A percentile compares a stretch with the other conserved stretches of the same genome.
Evolutionary conservation across 2,329 filamentous ascomycete genomes (phyloP).

Genomic region (Pseudocercospora crystallina): DNA sequence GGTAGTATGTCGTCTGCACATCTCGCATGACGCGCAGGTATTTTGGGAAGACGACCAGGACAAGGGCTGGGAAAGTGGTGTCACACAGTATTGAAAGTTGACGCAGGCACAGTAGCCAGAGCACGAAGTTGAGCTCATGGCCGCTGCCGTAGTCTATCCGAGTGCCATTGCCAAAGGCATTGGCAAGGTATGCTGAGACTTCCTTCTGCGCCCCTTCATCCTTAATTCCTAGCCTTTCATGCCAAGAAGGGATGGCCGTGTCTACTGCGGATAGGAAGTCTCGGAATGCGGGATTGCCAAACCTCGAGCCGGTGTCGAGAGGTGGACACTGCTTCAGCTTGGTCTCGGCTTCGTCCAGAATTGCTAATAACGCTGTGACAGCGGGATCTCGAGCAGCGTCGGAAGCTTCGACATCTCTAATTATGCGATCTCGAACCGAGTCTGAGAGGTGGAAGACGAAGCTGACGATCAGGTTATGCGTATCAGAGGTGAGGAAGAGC

Average conservation of each 20-base stretch:
- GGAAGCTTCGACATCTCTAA: conserved; percentile 60
- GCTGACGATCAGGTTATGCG: conserved; percentile 72
- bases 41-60: conserved; percentile 74
- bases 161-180: conserved; percentile 81
- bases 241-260: conserved; percentile 58
- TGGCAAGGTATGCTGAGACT: conserved; percentile 73
- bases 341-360: conserved; percentile 68
- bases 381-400: conserved; percentile 54
- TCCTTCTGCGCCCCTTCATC: conserved; percentile 62
- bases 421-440: conserved; percentile 68
- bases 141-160: conserved; percentile 96
- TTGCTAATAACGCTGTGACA: conserved; percentile 63
- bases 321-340: conserved; percentile 72
- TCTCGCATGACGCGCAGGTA: conserved; percentile 86
- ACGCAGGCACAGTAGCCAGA: conserved; percentile 94
- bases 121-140: conserved; percentile 94
- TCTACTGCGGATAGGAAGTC: conserved; percentile 70
- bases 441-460: conserved; percentile 89
- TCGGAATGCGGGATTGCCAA: conserved; percentile 91
- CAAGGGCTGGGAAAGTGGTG: conserved; percentile 69
- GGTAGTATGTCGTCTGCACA: conserved; percentile 89
- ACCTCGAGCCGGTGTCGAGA: conserved; percentile 84
- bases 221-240: conserved; percentile 58
- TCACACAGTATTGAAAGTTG: conserved; percentile 66
- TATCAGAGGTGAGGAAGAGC: conserved; percentile 73